Percentiles rank a stretch among this genome's conserved stretches.
Evolutionary conservation across 495 filamentous ascomycete species (phyloP).

Genomic region (Ramalina intermedia): DNA sequence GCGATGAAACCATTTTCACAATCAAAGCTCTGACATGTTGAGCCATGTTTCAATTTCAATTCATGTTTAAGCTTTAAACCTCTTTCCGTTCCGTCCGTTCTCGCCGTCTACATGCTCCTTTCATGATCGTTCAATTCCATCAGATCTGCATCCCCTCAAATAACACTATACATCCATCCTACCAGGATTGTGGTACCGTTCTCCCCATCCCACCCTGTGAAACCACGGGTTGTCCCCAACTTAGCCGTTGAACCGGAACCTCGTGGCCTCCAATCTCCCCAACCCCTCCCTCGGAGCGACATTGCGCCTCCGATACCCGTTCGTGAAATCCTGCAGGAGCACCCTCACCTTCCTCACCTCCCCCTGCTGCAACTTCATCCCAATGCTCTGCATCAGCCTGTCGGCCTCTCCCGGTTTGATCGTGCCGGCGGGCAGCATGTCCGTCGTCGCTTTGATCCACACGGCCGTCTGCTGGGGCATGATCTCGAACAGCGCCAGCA

Average conservation of each 20-base stretch:
- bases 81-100: too few species aligned
- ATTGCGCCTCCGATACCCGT: constrained; percentile 80
- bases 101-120: too few species aligned
- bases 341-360: constrained; percentile 71
- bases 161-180: too few species aligned
- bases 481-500: constrained; percentile 78
- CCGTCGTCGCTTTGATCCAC: constrained; percentile 73
- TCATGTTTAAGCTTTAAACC: too few species aligned
- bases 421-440: constrained; percentile 67
- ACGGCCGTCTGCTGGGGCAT: constrained; percentile 58
- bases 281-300: constrained; percentile 87
- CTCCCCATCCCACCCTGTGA: neutral
- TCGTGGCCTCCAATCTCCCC: constrained; percentile 65
- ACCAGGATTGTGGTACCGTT: neutral
- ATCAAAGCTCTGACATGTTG: too few species aligned
- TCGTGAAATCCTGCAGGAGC: constrained; percentile 91
- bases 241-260: constrained; percentile 68
- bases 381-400: constrained; percentile 50
- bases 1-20: too few species aligned
- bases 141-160: too few species aligned
- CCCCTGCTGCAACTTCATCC: constrained; percentile 49
- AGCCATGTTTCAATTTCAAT: too few species aligned
- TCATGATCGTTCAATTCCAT: too few species aligned
- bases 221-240: neutral
- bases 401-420: constrained; percentile 52